Conservation (phyloP, 306 rosid genomes). For the Cicer pinnatifidum region DNA sequence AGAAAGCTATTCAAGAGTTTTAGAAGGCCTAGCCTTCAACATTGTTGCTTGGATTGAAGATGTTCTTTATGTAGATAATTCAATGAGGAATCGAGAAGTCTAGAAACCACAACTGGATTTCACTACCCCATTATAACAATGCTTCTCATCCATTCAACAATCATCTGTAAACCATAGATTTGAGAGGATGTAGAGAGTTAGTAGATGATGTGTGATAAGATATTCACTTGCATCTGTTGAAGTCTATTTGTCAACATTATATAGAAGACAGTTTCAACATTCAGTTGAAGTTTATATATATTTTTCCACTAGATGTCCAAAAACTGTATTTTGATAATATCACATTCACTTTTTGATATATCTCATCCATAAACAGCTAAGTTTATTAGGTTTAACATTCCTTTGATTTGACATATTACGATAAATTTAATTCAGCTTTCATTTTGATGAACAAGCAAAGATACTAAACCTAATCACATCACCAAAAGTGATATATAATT, state of each 20-base stretch:
- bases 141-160: conserved; percentile 33
- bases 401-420: not conserved
- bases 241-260: conserved; percentile 23
- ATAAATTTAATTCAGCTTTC: not conserved
- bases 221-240: conserved; percentile 38
- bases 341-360: not conserved
- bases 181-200: conserved; percentile 29
- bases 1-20: conserved; percentile 78
- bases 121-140: conserved; percentile 7
- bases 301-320: not conserved
- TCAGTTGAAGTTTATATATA: conserved; percentile 4
- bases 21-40: conserved; percentile 75
- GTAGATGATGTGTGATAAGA: conserved; percentile 18
- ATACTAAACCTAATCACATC: not conserved
- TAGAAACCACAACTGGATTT: conserved; percentile 37
- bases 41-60: conserved; percentile 83
- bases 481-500: not conserved
- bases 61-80: conserved; percentile 59
- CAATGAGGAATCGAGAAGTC: conserved; percentile 55
- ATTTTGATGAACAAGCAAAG: not conserved
- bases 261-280: conserved; percentile 16
- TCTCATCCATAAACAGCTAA: not conserved
- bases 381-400: not conserved
- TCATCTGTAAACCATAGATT: not conserved
- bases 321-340: not conserved